These are phyloP conservation scores for Cryptococcus deneoformans DNA, from an alignment of 1,284 basidiomycete genomes.

Conservation along the genomic window DNA sequence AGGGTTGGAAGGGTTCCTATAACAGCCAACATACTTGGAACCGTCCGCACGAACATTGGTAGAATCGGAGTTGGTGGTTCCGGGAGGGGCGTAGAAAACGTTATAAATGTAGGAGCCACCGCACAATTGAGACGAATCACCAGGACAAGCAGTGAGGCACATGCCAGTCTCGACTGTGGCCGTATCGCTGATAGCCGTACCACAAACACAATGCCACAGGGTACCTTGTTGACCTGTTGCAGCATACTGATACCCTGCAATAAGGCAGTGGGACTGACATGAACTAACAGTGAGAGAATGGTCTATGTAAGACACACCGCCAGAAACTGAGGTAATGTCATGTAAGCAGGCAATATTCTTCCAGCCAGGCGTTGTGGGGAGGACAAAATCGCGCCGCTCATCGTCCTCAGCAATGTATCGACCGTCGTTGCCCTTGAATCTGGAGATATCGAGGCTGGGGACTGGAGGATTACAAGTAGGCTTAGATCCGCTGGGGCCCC, in stretches of 20 bases:
- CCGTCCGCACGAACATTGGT: conserved; percentile 8
- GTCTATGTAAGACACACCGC: conserved; percentile 14
- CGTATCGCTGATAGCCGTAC: conserved; percentile 13
- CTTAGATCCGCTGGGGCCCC: conserved; percentile 24
- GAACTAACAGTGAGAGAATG: conserved; percentile 17
- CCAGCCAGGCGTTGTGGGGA: conserved; percentile 34
- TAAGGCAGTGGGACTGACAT: conserved; percentile 20
- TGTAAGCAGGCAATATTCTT: conserved; percentile 25
- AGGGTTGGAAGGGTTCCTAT: conserved; percentile 13
- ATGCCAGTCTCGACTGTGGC: conserved; percentile 20
- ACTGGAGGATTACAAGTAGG: conserved; percentile 23
- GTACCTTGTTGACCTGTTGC: conserved; percentile 14
- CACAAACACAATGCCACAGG: conserved; percentile 21
- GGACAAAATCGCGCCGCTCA: conserved; percentile 11
- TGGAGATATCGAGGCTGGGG: conserved; percentile 21
- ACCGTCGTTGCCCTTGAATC: conserved; percentile 24
- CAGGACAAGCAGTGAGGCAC: conserved; percentile 35
- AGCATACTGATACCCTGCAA: conserved; percentile 21
- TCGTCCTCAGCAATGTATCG: conserved; percentile 12
- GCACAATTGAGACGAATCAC: conserved; percentile 29
- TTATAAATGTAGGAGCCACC: conserved; percentile 24
- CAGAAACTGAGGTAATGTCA: conserved; percentile 10
- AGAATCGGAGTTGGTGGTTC: conserved; percentile 6
- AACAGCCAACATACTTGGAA: conserved; percentile 23
- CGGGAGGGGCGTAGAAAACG: conserved; percentile 26